Evolutionary conservation across 345 rosid genomes (phyloP).

Genomic region (Trapa incisa): DNA sequence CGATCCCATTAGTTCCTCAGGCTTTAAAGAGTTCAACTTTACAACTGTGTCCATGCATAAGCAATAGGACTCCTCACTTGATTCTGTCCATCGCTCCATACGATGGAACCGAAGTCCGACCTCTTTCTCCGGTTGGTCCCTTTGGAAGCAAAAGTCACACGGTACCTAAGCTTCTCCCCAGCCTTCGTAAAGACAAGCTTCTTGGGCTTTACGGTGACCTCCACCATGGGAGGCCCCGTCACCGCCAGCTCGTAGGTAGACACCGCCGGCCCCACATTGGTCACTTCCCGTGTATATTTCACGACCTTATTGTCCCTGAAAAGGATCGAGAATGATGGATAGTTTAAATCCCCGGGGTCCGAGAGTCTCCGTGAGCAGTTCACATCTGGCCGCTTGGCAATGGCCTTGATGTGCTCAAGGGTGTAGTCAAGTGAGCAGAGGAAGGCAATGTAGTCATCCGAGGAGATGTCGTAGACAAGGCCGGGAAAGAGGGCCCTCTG

Average conservation of each 20-base stretch:
- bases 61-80: slow-evolving; percentile 77
- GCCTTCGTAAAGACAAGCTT: slow-evolving; percentile 37
- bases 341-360: slow-evolving; percentile 75
- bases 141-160: slow-evolving; percentile 55
- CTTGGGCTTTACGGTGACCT: slow-evolving; percentile 43
- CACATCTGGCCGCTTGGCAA: slow-evolving; percentile 52
- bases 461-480: slow-evolving; percentile 62
- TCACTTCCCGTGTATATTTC: slow-evolving; percentile 60
- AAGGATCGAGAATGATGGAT: slow-evolving; percentile 77
- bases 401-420: slow-evolving; percentile 36
- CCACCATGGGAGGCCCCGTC: slow-evolving; percentile 36
- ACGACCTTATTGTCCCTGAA: slow-evolving; percentile 53
- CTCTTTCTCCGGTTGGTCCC: slow-evolving; percentile 21
- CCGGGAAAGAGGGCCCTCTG: slow-evolving; percentile 71
- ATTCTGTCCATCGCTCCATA: slow-evolving; percentile 53
- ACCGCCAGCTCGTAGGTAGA: slow-evolving; percentile 43
- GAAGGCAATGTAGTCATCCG: slow-evolving; percentile 55
- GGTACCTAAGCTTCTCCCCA: slow-evolving; percentile 68
- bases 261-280: slow-evolving; percentile 61
- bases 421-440: slow-evolving; percentile 69
- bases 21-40: slow-evolving; percentile 2
- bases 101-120: slow-evolving; percentile 54
- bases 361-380: slow-evolving; percentile 46
- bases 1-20: too few relatives aligned
- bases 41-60: slow-evolving; percentile 48